Conservation (phyloP, 2,329 filamentous ascomycete genomes). For the Xylaria sp. region DNA sequence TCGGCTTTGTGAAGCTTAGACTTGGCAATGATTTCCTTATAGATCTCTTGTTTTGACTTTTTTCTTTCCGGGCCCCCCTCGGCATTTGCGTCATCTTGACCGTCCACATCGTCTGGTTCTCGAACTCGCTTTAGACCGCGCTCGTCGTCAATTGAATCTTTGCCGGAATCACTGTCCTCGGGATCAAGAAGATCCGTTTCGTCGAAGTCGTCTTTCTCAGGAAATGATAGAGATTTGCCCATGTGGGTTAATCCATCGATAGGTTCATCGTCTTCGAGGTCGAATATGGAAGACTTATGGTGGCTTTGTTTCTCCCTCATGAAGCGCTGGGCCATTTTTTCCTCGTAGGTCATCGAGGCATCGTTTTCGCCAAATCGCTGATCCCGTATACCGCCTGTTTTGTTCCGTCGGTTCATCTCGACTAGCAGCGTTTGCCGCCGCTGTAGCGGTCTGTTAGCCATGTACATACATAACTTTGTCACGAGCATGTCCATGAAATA, state of each 20-base stretch:
- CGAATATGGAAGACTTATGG: constrained; percentile 83
- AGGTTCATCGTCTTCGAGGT: constrained; percentile 83
- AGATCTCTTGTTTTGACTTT: constrained; percentile 95
- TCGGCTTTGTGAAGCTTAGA: constrained; percentile 96
- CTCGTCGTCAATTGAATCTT: constrained; percentile 64
- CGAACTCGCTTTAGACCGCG: constrained; percentile 68
- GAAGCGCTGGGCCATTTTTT: constrained; percentile 91
- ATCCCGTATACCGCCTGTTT: constrained; percentile 91
- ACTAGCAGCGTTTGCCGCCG: constrained; percentile 85
- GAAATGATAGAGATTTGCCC: constrained; percentile 71
- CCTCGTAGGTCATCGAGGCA: constrained; percentile 90
- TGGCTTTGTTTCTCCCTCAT: constrained; percentile 84
- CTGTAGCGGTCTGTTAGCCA: constrained; percentile 53
- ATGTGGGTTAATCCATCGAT: constrained; percentile 79
- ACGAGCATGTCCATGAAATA: not conserved
- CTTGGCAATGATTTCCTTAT: constrained; percentile 97
- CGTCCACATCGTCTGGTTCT: constrained; percentile 56
- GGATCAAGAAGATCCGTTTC: constrained; percentile 72
- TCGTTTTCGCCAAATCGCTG: constrained; percentile 96
- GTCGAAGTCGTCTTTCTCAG: constrained; percentile 76
- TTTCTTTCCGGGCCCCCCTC: constrained; percentile 83
- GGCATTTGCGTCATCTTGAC: constrained; percentile 66
- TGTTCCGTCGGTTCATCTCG: constrained; percentile 89
- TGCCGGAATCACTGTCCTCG: constrained; percentile 68
- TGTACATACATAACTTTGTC: constrained; percentile 8